These are phyloP conservation scores for Cyberlindnera sargentensis DNA, from an alignment of 805 yeast genomes.

Conservation along the genomic window DNA sequence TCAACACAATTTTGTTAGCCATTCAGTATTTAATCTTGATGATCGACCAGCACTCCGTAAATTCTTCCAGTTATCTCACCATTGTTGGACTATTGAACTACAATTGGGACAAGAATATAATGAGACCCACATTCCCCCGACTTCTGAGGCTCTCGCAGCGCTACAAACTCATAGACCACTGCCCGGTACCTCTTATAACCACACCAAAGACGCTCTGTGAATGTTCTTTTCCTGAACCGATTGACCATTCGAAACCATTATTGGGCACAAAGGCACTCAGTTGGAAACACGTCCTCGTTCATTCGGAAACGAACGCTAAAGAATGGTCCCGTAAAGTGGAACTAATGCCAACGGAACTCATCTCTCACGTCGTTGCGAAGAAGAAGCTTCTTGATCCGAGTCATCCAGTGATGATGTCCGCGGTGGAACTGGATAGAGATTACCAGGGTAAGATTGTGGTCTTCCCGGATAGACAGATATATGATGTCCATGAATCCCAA, in stretches of 20 bases:
- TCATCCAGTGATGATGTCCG: conserved; percentile 46
- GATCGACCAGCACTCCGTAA: too few species aligned
- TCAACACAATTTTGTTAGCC: too few species aligned
- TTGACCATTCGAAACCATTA: conserved; percentile 33
- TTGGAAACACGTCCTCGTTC: conserved; percentile 50
- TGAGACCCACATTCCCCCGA: conserved; percentile 9
- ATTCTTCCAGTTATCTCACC: too few species aligned
- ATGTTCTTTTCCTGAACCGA: conserved; percentile 37
- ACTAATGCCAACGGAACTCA: conserved; percentile 35
- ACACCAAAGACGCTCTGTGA: conserved; percentile 38
- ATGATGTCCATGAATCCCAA: conserved; percentile 12
- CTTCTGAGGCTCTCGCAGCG: conserved; percentile 8
- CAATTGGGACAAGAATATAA: background rate
- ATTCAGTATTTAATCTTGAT: too few species aligned
- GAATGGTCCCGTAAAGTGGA: conserved; percentile 43
- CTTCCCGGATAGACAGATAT: conserved; percentile 46
- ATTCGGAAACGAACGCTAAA: conserved; percentile 34
- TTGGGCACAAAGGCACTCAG: conserved; percentile 42
- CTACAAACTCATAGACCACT: conserved; percentile 14
- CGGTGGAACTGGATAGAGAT: conserved; percentile 28
- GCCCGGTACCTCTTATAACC: conserved; percentile 13
- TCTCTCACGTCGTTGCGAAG: conserved; percentile 30
- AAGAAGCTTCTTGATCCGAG: conserved; percentile 32
- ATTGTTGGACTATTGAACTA: too few species aligned
- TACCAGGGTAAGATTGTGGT: conserved; percentile 28